Conservation (phyloP, 768 basidiomycete species). For the Lactarius pseudohatsudake region DNA sequence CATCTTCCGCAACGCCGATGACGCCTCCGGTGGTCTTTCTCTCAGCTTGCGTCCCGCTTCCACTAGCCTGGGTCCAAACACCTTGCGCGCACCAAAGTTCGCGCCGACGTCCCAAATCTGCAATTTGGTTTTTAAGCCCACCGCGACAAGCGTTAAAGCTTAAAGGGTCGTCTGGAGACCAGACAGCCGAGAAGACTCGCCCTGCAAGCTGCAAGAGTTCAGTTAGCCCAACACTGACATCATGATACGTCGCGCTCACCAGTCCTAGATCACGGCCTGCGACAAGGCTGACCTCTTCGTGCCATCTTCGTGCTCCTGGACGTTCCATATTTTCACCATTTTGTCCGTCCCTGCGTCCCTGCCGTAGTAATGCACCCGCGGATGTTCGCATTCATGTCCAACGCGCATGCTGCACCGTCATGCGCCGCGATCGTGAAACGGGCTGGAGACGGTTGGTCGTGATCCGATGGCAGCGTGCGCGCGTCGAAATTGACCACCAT, state of each 20-base stretch:
- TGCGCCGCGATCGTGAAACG: slow-evolving; percentile 92
- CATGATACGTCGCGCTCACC: slow-evolving; percentile 46
- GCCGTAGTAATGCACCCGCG: slow-evolving; percentile 92
- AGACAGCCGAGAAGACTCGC: slow-evolving; percentile 90
- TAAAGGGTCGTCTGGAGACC: slow-evolving; percentile 93
- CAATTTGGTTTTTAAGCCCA: slow-evolving; percentile 89
- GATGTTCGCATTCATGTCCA: slow-evolving; percentile 90
- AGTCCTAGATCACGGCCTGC: slow-evolving; percentile 88
- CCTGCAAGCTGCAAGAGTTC: slow-evolving; percentile 61
- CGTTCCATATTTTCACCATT: slow-evolving; percentile 94
- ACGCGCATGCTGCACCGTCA: slow-evolving; percentile 82
- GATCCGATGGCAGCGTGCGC: slow-evolving; percentile 71
- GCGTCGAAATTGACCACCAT: slow-evolving; percentile 91
- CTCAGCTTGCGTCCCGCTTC: slow-evolving; percentile 67
- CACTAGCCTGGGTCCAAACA: slow-evolving; percentile 75
- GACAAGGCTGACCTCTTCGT: slow-evolving; percentile 82
- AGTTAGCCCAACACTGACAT: slow-evolving; percentile 3
- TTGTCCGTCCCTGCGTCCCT: slow-evolving; percentile 96
- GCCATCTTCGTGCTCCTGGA: slow-evolving; percentile 58
- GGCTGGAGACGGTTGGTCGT: slow-evolving; percentile 60
- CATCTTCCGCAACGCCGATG: slow-evolving; percentile 65
- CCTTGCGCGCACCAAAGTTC: slow-evolving; percentile 78
- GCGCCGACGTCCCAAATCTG: slow-evolving; percentile 95
- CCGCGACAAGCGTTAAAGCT: slow-evolving; percentile 74
- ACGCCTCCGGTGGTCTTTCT: slow-evolving; percentile 67